Evolutionary conservation across 225 moss, liverwort and hornwort genomes (phyloP).

Genomic region (Ulota crispa): DNA sequence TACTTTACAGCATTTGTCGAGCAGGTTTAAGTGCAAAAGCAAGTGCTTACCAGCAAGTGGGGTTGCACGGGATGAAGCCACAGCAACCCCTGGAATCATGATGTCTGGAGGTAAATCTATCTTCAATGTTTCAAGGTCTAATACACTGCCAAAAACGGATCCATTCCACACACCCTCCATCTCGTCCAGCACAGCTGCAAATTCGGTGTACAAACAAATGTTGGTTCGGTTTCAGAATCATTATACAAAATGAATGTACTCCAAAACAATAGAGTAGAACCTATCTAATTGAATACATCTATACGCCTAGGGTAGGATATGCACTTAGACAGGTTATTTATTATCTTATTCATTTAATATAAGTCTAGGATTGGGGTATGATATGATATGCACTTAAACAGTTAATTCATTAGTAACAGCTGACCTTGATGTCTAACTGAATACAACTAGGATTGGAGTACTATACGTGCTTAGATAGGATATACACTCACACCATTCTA

Average conservation of each 20-base stretch:
- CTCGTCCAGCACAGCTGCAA: conserved; percentile 78
- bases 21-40: neutral
- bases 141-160: conserved; percentile 74
- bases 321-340: no score
- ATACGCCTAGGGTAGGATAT: no score
- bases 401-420: no score
- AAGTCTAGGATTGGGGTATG: no score
- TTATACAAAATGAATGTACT: neutral
- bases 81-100: conserved; percentile 95
- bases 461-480: no score
- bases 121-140: conserved; percentile 72
- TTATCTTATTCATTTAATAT: no score
- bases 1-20: neutral
- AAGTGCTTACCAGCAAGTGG: conserved; percentile 80
- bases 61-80: conserved; percentile 84
- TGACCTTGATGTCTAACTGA: no score
- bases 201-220: neutral
- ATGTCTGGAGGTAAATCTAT: conserved; percentile 62
- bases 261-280: no score
- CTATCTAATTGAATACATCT: no score
- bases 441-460: no score
- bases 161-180: conserved; percentile 80
- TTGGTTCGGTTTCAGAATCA: conserved; percentile 3
- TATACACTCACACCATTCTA: no score
- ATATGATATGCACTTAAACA: no score